A percentile compares a stretch with the other conserved stretches of the same genome.
Conservation (phyloP, 75 land plant genomes). For the Picea sitchensis region DNA sequence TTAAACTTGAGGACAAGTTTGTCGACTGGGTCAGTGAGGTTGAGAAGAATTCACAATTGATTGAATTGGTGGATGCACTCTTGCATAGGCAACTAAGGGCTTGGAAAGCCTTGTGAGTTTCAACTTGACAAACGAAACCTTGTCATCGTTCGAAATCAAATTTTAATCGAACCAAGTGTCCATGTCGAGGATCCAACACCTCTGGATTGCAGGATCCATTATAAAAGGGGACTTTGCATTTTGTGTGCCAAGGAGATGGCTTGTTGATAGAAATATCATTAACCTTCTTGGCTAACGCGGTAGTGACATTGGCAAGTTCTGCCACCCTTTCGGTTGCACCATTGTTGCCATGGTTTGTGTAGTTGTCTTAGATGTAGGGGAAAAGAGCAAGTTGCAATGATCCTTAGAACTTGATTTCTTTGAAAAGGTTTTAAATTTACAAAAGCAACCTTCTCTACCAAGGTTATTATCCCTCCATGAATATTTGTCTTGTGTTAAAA, state of each 20-base stretch:
- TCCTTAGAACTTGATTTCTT: too few species aligned
- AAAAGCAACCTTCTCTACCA: too few species aligned
- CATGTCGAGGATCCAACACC: background rate
- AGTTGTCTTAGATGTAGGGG: too few species aligned
- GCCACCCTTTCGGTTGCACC: too few species aligned
- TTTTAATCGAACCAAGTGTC: background rate
- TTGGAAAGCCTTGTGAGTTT: background rate
- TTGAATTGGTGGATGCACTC: background rate
- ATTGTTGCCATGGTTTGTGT: too few species aligned
- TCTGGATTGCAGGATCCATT: too few species aligned
- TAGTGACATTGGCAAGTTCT: too few species aligned
- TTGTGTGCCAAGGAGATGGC: background rate
- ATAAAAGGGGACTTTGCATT: background rate
- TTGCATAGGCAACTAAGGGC: background rate
- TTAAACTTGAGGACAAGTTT: background rate
- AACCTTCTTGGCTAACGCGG: background rate
- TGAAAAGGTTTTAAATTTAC: too few species aligned
- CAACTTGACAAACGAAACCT: background rate
- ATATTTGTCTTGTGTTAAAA: too few species aligned
- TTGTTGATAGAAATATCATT: background rate
- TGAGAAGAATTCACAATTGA: background rate
- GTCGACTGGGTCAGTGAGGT: background rate
- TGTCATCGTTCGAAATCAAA: too few species aligned
- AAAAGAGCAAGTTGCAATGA: too few species aligned
- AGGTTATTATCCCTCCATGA: too few species aligned